Evolutionary conservation across 1,284 basidiomycete genomes (phyloP).

Genomic region (Ceratobasidium sp.): DNA sequence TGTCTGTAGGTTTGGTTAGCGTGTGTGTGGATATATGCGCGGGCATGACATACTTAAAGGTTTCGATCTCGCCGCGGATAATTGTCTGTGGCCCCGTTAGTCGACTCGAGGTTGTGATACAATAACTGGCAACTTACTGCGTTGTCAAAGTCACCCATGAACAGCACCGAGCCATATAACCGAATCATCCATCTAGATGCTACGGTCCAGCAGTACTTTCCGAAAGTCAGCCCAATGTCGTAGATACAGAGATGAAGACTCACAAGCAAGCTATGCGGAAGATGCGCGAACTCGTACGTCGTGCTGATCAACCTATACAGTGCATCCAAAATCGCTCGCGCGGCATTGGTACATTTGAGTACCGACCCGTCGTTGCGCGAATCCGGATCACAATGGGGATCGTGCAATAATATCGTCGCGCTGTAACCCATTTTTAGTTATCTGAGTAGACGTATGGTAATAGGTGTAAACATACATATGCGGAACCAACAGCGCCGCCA

Average conservation of each 20-base stretch:
- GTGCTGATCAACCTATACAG: conserved; percentile 31
- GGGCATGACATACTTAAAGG: background rate
- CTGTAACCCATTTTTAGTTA: conserved; percentile 6
- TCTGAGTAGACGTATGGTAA: background rate
- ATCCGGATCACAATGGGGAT: conserved; percentile 37
- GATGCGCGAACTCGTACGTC: conserved; percentile 30
- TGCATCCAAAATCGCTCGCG: conserved; percentile 25
- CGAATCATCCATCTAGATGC: conserved; percentile 34
- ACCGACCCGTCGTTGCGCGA: conserved; percentile 32
- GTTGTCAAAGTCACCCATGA: conserved; percentile 32
- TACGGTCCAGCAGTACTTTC: conserved; percentile 20
- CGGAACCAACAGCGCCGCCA: conserved; percentile 35
- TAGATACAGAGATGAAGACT: background rate
- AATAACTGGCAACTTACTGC: background rate
- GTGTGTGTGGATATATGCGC: background rate
- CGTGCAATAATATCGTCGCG: conserved; percentile 41
- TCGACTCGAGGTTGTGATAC: too few relatives aligned
- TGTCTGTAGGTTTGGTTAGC: conserved; percentile 1
- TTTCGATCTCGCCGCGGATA: conserved; percentile 29
- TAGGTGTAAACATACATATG: conserved; percentile 35
- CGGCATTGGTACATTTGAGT: conserved; percentile 28
- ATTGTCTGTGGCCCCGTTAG: background rate
- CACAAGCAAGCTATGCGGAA: conserved; percentile 25
- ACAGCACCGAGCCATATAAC: conserved; percentile 22
- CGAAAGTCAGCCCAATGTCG: background rate